A percentile compares a stretch with the other conserved stretches of the same genome.
phyloP scores from a whole-genome alignment of 2,329 filamentous ascomycete species.

The Tolypocladium tropicale region DNA sequence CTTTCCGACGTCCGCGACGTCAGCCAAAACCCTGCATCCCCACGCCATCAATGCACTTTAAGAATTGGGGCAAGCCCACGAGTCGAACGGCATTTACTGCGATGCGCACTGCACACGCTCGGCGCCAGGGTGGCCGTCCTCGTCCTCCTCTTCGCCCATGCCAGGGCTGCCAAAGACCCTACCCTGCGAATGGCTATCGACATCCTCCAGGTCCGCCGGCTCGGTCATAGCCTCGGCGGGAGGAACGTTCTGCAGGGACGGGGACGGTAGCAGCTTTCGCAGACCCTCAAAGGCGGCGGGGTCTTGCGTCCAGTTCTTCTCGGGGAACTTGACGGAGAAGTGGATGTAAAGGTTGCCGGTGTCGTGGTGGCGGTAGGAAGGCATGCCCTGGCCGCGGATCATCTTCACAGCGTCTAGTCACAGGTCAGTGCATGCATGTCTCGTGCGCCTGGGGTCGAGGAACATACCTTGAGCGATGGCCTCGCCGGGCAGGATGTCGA shows the following conservation, averaged over 20 bases:
- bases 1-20: neutral
- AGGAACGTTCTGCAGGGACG: slow-evolving; percentile 50
- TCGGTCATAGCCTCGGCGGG: slow-evolving; percentile 86
- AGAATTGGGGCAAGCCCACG: neutral
- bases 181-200: slow-evolving; percentile 57
- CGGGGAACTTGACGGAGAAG: slow-evolving; percentile 95
- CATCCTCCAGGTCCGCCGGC: slow-evolving; percentile 74
- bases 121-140: slow-evolving; percentile 62
- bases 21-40: neutral
- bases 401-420: slow-evolving; percentile 78
- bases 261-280: slow-evolving; percentile 74
- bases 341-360: slow-evolving; percentile 94
- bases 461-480: slow-evolving; percentile 81
- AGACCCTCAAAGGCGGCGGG: slow-evolving; percentile 66
- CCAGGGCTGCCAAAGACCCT: slow-evolving; percentile 56
- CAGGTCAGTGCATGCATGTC: slow-evolving; percentile 1
- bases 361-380: slow-evolving; percentile 89
- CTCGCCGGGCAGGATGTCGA: slow-evolving; percentile 89
- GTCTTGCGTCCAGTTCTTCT: slow-evolving; percentile 58
- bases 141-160: slow-evolving; percentile 64
- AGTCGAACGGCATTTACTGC: slow-evolving; percentile 47
- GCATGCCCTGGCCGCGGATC: slow-evolving; percentile 95
- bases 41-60: neutral
- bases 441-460: neutral
- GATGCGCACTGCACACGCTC: slow-evolving; percentile 82